Evolutionary conservation across 768 basidiomycete genomes (phyloP).

Genomic region (Chalciporus sphaerocephalus): DNA sequence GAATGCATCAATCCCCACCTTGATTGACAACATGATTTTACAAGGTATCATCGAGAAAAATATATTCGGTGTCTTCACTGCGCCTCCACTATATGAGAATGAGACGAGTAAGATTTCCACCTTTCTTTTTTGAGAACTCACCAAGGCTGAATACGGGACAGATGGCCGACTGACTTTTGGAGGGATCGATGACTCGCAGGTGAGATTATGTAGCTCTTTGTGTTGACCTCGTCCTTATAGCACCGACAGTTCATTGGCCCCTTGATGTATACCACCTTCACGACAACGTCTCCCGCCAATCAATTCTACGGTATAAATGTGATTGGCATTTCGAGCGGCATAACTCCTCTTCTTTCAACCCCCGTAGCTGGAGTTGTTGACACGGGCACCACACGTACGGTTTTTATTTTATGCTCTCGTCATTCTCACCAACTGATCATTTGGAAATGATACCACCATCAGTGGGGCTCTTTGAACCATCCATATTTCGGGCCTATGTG

Average conservation of each 20-base stretch:
- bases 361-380: conserved; percentile 29
- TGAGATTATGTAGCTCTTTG: conserved; percentile 2
- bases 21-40: conserved; percentile 21
- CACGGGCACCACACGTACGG: conserved; percentile 23
- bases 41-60: conserved; percentile 16
- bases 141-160: conserved; percentile 1
- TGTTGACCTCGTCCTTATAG: not conserved
- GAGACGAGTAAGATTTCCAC: conserved; percentile 12
- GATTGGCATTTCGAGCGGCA: conserved; percentile 12
- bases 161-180: conserved; percentile 28
- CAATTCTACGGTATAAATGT: conserved; percentile 30
- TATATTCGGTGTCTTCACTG: conserved; percentile 22
- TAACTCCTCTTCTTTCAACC: conserved; percentile 6
- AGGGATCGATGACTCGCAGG: conserved; percentile 14
- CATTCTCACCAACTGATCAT: not conserved
- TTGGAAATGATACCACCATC: not conserved
- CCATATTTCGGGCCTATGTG: conserved; percentile 14
- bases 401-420: not conserved
- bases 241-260: conserved; percentile 16
- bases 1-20: conserved; percentile 18
- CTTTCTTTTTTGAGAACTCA: not conserved
- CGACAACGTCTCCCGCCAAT: conserved; percentile 22
- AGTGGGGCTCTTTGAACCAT: conserved; percentile 22
- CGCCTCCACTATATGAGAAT: conserved; percentile 14
- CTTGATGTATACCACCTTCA: conserved; percentile 24